Conservation (phyloP, 2,329 filamentous ascomycete genomes). For the Hypoxylon sp. region DNA sequence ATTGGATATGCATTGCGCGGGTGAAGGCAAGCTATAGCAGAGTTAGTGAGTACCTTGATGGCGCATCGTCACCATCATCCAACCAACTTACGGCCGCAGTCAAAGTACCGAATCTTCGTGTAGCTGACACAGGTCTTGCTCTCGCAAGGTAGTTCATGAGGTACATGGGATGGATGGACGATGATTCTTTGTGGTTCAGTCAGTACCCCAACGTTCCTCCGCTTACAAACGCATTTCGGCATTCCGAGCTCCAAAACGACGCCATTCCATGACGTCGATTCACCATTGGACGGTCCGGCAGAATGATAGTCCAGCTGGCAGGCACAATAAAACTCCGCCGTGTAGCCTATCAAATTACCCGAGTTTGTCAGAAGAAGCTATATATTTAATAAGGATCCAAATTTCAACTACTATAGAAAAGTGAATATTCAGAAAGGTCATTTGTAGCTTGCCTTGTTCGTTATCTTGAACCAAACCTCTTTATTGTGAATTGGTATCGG, state of each 20-base stretch:
- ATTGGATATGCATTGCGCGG: slow-evolving; percentile 85
- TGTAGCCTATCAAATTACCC: slow-evolving; percentile 25
- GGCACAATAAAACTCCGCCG: not conserved
- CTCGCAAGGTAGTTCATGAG: slow-evolving; percentile 62
- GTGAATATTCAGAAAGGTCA: not conserved
- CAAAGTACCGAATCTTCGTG: slow-evolving; percentile 52
- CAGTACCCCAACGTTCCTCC: slow-evolving; percentile 8
- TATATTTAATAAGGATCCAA: not conserved
- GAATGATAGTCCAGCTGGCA: slow-evolving; percentile 13
- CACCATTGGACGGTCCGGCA: slow-evolving; percentile 31
- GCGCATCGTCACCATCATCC: not conserved
- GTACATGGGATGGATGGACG: slow-evolving; percentile 24
- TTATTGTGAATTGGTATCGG: not conserved
- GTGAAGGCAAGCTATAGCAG: slow-evolving; percentile 52
- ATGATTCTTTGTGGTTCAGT: slow-evolving; percentile 7
- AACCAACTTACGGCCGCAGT: slow-evolving; percentile 53
- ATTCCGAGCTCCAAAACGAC: slow-evolving; percentile 9
- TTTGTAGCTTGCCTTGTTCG: not conserved
- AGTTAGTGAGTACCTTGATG: slow-evolving; percentile 43
- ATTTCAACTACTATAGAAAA: not conserved
- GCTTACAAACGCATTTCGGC: slow-evolving; percentile 48
- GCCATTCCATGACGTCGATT: slow-evolving; percentile 47
- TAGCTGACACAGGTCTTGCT: slow-evolving; percentile 56
- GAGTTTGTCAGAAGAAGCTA: slow-evolving; percentile 21
- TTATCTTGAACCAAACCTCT: not conserved